Conservation (phyloP, 371 early-diverging fungal species). For the Circinella umbellata region DNA sequence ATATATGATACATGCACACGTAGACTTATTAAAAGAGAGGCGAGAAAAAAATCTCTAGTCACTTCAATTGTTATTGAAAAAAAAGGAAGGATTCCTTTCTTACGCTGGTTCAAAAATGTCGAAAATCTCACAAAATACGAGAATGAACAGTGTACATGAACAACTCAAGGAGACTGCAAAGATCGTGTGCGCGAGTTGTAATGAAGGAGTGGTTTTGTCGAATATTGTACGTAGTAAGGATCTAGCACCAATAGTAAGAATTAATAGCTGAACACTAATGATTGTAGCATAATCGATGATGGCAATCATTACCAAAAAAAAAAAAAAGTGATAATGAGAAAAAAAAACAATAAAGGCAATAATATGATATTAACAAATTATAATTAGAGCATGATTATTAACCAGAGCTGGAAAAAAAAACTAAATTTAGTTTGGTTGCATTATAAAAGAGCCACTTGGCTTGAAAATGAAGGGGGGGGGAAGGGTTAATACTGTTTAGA, state of each 20-base stretch:
- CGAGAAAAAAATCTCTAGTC: neutral
- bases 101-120: slow-evolving; percentile 73
- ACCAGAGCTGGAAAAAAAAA: no score
- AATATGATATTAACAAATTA: neutral
- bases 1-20: neutral
- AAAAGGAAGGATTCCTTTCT: slow-evolving; percentile 12
- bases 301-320: neutral
- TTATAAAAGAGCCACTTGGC: no score
- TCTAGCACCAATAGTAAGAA: slow-evolving; percentile 20
- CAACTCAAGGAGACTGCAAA: slow-evolving; percentile 81
- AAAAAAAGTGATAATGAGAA: neutral
- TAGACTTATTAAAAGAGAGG: no score
- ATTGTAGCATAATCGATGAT: slow-evolving; percentile 16
- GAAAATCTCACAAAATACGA: slow-evolving; percentile 84
- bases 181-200: slow-evolving; percentile 47
- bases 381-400: neutral
- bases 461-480: no score
- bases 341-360: neutral
- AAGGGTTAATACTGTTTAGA: no score
- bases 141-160: slow-evolving; percentile 80
- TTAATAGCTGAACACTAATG: slow-evolving; percentile 11
- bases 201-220: neutral
- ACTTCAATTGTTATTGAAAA: no score
- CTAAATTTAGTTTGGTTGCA: neutral
- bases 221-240: slow-evolving; percentile 3